Base-by-base conservation (phyloP, 352 stramenopile genomes). In the Phytophthora brassicae region DNA sequence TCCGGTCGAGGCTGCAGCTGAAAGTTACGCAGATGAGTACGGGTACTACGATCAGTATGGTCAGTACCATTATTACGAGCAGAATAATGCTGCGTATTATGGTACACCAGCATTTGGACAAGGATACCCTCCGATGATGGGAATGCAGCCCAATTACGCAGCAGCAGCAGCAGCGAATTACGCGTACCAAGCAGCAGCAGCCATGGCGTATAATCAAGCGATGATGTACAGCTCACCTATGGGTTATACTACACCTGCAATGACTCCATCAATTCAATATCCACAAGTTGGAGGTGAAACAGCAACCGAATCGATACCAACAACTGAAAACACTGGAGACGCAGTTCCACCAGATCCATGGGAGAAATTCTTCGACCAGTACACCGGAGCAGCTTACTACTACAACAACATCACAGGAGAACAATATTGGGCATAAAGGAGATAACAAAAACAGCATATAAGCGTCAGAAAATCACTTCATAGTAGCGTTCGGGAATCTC, bases 351-450 rank as follows among this genome's bases (percentile, higher is more conserved):
- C 77, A 2, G 81, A 90, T 63, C 79, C 81, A 23, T 96, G 87
- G 87, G 76, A 89, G 14, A 88, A 95, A 47, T 92, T 90, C 70
- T 88, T 90, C 29, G 88, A 96, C 65, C 87, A 96, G 61, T 88
- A 85, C 70, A 91, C 81, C 0, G 87, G 87, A 12, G 78, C 84
- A 12, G 75, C 84, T 2, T 96, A 95, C 64, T 96, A 92, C 70
- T 96, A 93, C 78, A 96, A 96, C 73, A 88, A 70, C 69, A 73
- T 92, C 60, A 96, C 87, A 20, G 87, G 86, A 28, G 87, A 96
- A 48, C 72, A 81, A 41, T 93, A 89, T 58, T 96, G 87, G 87
- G 87, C 81, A 33, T 89, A 73, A 39, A 29, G 26, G 26, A 31
- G n/a, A n/a, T n/a, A 31, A 31, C 4, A 55, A n/a, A 20, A 41